Conservation (phyloP, 495 filamentous ascomycete genomes). For the Neurospora sp. region DNA sequence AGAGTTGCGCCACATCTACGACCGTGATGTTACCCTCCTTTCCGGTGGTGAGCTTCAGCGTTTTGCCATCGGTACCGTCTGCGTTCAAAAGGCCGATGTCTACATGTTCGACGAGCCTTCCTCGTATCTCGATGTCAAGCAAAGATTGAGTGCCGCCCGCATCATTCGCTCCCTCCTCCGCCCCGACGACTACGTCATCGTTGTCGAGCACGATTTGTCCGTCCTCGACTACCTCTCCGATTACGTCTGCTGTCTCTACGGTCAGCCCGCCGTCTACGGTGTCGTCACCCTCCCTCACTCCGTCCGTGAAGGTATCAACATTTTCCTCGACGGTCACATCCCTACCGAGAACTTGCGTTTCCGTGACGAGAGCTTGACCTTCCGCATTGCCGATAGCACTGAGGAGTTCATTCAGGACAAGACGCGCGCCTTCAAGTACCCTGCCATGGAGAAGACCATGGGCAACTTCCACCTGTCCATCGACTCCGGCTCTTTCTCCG, state of each 20-base stretch:
- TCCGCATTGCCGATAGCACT: conserved; percentile 85
- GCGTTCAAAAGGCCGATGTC: conserved; percentile 92
- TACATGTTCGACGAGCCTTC: conserved; percentile 99
- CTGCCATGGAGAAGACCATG: conserved; percentile 85
- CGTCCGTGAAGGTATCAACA: conserved; percentile 98
- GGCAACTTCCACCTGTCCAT: conserved; percentile 79
- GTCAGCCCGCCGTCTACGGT: conserved; percentile 89
- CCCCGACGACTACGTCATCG: conserved; percentile 90
- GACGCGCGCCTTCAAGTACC: conserved; percentile 75
- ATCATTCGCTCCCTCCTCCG: conserved; percentile 84
- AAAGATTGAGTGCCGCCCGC: conserved; percentile 82
- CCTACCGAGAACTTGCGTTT: conserved; percentile 98
- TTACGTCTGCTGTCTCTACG: conserved; percentile 95
- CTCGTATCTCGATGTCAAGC: conserved; percentile 95
- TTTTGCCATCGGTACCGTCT: conserved; percentile 91
- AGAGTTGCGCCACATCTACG: conserved; percentile 79
- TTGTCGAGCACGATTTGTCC: conserved; percentile 97
- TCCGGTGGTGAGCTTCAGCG: conserved; percentile 97
- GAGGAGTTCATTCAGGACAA: conserved; percentile 87
- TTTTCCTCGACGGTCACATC: conserved; percentile 96
- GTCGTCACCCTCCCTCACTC: conserved; percentile 95
- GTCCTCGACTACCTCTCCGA: conserved; percentile 97
- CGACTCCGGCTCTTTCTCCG: conserved; percentile 79
- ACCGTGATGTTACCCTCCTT: conserved; percentile 77
- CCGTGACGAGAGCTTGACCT: conserved; percentile 91